Base-by-base conservation (phyloP, 495 filamentous ascomycete genomes). In the Annulohypoxylon maeteangense region DNA sequence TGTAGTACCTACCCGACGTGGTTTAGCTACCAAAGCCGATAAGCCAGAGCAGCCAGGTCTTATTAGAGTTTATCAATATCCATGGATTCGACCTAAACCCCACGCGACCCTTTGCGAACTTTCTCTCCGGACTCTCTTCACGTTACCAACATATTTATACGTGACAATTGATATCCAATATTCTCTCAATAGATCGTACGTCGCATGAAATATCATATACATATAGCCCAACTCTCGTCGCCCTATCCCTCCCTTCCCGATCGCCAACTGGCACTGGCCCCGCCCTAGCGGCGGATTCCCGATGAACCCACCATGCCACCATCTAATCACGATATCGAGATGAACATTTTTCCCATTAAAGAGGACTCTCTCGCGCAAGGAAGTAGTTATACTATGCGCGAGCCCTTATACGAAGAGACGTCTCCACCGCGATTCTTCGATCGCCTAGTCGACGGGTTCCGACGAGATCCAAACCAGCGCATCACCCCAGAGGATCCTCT, bases 371-470 rank as follows among this genome's bases (percentile, higher is more conserved):
- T 81, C 27, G 76, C 74, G 20, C 80, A 68, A 14, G 78, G 80
- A 5, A 83, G 79, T 72, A 76, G 75, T 50, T 78, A 77, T 68
- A 83, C 76, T 58, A 78, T 77, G 75, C 77, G 80, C 20, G 78
- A 80, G 50, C 78, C 80, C 7, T 45, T 76, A 7, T 80, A 82
- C 55, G 76, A 78, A n/a, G 76, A 76, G 0, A 45, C 36, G 12
- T 25, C 36, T 8, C 70, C 57, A 16, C 74, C 74, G 22, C 73
- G 74, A 54, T 73, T 84, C 7, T 53, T 86, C 0, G 75, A 79
- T 11, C 85, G 87, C 23, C 81, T 93, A 65, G 63, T 91, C 62
- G 90, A 97, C 78, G 91, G 92, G 75, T 97, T 98, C 85, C 90
- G 89, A 72, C 85, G 90, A 27, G 93, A 97, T 67, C 92, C 93